phyloP scores from a whole-genome alignment of 352 stramenopile species.

The Phytophthora chlamydospora region DNA sequence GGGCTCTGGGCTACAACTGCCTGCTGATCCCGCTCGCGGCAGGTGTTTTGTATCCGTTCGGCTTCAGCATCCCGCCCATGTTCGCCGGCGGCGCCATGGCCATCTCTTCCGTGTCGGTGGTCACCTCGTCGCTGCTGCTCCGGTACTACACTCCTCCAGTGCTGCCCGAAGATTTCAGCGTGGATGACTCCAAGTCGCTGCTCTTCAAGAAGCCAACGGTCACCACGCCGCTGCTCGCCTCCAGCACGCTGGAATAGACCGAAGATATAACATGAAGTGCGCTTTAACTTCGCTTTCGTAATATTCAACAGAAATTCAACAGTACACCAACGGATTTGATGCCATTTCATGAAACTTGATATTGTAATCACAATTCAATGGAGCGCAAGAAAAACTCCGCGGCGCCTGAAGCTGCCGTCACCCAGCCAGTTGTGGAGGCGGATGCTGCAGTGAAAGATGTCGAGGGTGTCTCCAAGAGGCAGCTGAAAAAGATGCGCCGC shows the following conservation, averaged over 20 bases:
- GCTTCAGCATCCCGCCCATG: conserved; percentile 94
- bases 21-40: conserved; percentile 97
- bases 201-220: conserved; percentile 85
- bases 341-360: conserved; percentile 2
- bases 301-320: conserved; percentile 20
- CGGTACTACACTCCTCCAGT: conserved; percentile 89
- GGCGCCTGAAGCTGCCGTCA: background rate
- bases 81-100: conserved; percentile 97
- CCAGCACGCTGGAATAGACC: conserved; percentile 61
- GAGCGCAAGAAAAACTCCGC: conserved; percentile 8
- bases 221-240: conserved; percentile 72
- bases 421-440: background rate
- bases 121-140: conserved; percentile 94
- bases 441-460: conserved; percentile 8
- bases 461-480: conserved; percentile 43
- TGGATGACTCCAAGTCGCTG: conserved; percentile 76
- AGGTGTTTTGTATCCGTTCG: conserved; percentile 96
- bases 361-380: conserved; percentile 25
- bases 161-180: conserved; percentile 62
- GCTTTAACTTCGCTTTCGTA: conserved; percentile 27
- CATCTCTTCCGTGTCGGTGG: conserved; percentile 96
- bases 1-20: conserved; percentile 98
- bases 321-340: conserved; percentile 6
- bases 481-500: conserved; percentile 53
- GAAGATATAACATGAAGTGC: conserved; percentile 18